Conservation (phyloP, 2,329 filamentous ascomycete genomes). For the Eurotiales sp. region DNA sequence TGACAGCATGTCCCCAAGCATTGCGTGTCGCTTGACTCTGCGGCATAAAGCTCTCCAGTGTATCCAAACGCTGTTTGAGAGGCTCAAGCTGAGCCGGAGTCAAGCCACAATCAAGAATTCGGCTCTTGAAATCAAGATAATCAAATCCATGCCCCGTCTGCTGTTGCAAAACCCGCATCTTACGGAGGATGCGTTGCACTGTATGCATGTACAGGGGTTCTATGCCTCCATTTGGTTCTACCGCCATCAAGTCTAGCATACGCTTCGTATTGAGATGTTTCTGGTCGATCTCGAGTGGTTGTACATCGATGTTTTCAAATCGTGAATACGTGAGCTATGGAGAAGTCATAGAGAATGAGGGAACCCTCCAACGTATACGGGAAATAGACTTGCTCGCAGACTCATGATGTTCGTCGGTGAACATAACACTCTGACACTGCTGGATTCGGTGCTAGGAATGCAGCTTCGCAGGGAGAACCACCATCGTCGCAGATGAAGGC, state of each 20-base stretch:
- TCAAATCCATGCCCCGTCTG: constrained; percentile 32
- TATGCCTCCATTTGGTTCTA: constrained; percentile 36
- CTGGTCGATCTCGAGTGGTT: constrained; percentile 19
- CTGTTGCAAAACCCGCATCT: too few relatives aligned
- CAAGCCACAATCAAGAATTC: constrained; percentile 39
- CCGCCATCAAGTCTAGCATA: constrained; percentile 56
- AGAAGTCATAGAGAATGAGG: neutral
- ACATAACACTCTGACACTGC: constrained; percentile 48
- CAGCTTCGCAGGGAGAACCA: constrained; percentile 50
- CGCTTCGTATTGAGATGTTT: constrained; percentile 49
- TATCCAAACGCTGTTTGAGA: constrained; percentile 57
- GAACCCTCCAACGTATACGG: too few relatives aligned
- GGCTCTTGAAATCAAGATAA: constrained; percentile 42
- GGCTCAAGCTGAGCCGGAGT: constrained; percentile 48
- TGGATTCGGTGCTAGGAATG: constrained; percentile 28
- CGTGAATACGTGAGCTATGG: constrained; percentile 31
- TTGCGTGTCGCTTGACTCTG: too few relatives aligned
- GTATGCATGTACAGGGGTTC: constrained; percentile 52
- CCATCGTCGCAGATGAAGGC: constrained; percentile 35
- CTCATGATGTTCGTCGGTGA: constrained; percentile 44
- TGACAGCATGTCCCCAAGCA: too few relatives aligned
- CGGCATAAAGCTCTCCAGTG: constrained; percentile 46
- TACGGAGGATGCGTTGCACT: constrained; percentile 7
- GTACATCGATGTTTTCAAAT: neutral
- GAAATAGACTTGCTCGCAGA: constrained; percentile 30